A percentile compares a stretch with the other conserved stretches of the same genome.
Evolutionary conservation across 1,139 yeast genomes (phyloP).

Genomic region (Taiozyma sp.): DNA sequence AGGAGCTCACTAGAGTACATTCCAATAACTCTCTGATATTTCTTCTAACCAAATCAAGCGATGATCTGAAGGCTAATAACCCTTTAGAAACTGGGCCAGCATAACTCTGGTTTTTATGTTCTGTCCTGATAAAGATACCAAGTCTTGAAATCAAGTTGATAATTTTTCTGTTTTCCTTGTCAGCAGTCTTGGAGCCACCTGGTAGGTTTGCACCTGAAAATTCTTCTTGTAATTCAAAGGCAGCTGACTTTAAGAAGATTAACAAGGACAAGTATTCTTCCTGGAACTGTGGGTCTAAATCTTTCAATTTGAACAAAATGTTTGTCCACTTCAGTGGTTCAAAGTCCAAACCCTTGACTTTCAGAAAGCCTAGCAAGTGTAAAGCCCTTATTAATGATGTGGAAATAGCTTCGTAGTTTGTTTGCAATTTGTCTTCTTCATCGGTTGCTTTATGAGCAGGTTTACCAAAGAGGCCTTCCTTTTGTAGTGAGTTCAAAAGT

Average conservation of each 20-base stretch:
- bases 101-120: conserved; percentile 54
- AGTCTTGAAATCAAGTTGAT: conserved; percentile 53
- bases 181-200: conserved; percentile 30
- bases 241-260: conserved; percentile 38
- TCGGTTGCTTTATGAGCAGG: conserved; percentile 30
- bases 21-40: conserved; percentile 55
- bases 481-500: conserved; percentile 22
- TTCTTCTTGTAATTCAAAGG: conserved; percentile 32
- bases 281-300: conserved; percentile 25
- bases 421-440: conserved; percentile 28
- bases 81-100: conserved; percentile 69
- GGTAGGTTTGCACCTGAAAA: conserved; percentile 27
- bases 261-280: conserved; percentile 42
- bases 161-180: conserved; percentile 29
- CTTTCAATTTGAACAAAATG: conserved; percentile 34
- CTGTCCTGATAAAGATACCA: conserved; percentile 49
- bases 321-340: conserved; percentile 55
- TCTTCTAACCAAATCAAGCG: conserved; percentile 48
- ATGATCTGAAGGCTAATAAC: conserved; percentile 63
- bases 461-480: conserved; percentile 32
- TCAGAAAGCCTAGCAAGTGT: conserved; percentile 51
- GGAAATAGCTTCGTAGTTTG: conserved; percentile 51
- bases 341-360: conserved; percentile 28
- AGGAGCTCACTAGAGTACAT: conserved; percentile 46
- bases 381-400: conserved; percentile 59